Conservation (phyloP, 2,329 filamentous ascomycete species). For the Clonostachys chloroleuca region DNA sequence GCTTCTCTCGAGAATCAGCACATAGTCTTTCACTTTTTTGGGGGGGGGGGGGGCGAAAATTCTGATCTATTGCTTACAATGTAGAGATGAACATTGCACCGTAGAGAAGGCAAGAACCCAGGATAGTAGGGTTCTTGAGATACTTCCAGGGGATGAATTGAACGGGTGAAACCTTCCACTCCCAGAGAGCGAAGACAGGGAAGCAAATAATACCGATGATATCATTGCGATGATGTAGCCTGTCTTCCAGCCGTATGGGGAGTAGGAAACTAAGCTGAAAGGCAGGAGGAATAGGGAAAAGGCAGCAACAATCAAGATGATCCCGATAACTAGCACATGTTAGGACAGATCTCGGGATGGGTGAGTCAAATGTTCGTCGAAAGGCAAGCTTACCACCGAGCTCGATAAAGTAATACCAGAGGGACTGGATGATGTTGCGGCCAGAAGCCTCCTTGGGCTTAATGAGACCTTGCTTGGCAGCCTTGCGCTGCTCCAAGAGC, state of each 20-base stretch:
- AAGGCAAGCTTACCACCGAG: conserved; percentile 7
- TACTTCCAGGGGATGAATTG: conserved; percentile 48
- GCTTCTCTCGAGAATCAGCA: neutral
- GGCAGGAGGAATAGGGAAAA: conserved; percentile 57
- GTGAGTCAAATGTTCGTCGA: neutral
- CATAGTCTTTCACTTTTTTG: too few relatives aligned
- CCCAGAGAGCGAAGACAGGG: conserved; percentile 44
- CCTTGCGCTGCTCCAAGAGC: conserved; percentile 6
- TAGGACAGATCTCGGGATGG: neutral
- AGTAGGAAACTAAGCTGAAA: conserved; percentile 43
- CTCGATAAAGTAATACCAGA: conserved; percentile 6
- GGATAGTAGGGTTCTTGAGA: conserved; percentile 40
- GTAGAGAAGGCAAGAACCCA: conserved; percentile 35
- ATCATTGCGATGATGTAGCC: conserved; percentile 49
- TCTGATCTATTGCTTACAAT: neutral
- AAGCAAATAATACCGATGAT: conserved; percentile 53
- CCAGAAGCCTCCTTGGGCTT: conserved; percentile 4
- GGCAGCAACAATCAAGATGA: conserved; percentile 47
- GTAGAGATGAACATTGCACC: neutral
- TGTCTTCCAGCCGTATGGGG: conserved; percentile 40
- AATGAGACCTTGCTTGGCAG: conserved; percentile 6
- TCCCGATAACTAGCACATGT: conserved; percentile 28
- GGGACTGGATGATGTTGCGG: conserved; percentile 3
- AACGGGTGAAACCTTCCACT: conserved; percentile 46
- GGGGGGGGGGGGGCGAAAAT: too few relatives aligned